phyloP scores from a whole-genome alignment of 2,329 filamentous ascomycete species.

The Talaromyces rugulosus region DNA sequence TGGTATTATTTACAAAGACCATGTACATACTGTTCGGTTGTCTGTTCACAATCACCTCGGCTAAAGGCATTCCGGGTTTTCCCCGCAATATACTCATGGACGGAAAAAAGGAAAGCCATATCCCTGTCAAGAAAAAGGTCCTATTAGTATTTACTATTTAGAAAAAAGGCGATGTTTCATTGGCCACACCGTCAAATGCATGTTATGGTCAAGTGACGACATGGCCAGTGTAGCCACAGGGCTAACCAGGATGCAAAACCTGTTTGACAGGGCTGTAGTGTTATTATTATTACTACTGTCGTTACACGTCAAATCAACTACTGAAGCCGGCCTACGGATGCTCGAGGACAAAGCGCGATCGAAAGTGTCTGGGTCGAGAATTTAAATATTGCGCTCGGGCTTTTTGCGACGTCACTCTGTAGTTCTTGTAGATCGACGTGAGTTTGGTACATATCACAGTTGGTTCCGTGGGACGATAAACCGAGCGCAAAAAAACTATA shows the following conservation, averaged over 20 bases:
- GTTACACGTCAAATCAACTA: not conserved
- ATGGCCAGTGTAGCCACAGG: not conserved
- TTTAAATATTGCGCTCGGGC: not conserved
- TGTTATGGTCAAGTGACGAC: not conserved
- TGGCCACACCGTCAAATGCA: not conserved
- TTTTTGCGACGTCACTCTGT: not conserved
- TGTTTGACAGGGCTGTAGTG: not conserved
- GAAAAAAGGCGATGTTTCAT: not conserved
- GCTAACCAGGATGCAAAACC: not conserved
- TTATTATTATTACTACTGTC: too few relatives aligned
- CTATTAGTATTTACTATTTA: too few relatives aligned
- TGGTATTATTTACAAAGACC: not conserved
- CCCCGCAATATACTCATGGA: not conserved
- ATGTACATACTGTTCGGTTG: not conserved
- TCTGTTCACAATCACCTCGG: not conserved
- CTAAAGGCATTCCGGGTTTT: not conserved
- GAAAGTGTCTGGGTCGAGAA: not conserved
- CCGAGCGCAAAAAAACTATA: too few relatives aligned
- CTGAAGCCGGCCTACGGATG: not conserved
- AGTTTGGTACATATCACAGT: not conserved
- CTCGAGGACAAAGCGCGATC: not conserved
- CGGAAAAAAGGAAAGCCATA: not conserved
- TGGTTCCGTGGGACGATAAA: too few relatives aligned
- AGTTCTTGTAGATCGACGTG: too few relatives aligned
- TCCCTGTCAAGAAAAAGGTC: not conserved